Percentiles rank a stretch among this genome's conserved stretches.
Conservation (phyloP, 257 asterid genomes). For the Apocynum venetum region DNA sequence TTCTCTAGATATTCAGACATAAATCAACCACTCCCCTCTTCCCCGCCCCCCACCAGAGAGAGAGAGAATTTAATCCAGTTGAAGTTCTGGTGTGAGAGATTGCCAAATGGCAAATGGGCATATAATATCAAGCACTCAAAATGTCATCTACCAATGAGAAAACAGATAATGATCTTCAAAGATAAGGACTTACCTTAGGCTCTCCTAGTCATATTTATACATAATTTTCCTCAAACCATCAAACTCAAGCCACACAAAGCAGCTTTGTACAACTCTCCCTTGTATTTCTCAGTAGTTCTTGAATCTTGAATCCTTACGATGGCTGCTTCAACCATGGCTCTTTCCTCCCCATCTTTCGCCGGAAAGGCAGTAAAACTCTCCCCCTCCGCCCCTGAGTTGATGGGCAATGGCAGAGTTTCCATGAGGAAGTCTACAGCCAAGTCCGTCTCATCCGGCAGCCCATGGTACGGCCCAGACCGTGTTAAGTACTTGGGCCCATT, state of each 20-base stretch:
- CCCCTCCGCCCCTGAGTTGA: constrained; percentile 15
- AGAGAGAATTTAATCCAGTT: too few relatives aligned
- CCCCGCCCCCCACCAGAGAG: too few relatives aligned
- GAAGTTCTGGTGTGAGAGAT: neutral
- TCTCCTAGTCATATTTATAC: neutral
- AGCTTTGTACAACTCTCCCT: neutral
- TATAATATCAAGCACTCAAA: neutral
- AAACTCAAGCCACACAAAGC: neutral
- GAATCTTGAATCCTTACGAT: neutral
- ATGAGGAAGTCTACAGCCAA: constrained; percentile 18
- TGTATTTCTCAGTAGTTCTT: neutral
- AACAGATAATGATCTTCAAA: constrained; percentile 3
- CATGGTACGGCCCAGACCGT: constrained; percentile 74
- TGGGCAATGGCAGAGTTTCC: constrained; percentile 18
- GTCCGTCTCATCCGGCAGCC: constrained; percentile 42
- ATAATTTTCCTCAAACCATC: neutral
- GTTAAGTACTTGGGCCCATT: constrained; percentile 66
- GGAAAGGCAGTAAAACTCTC: constrained; percentile 24
- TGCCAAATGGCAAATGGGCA: constrained; percentile 10
- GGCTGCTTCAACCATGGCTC: constrained; percentile 29
- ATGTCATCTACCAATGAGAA: neutral
- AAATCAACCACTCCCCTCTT: neutral
- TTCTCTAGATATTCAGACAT: neutral
- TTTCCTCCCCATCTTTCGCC: constrained; percentile 21
- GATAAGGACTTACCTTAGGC: neutral